Base-by-base conservation (phyloP, 768 basidiomycete species). In the Tricholoma sp. region DNA sequence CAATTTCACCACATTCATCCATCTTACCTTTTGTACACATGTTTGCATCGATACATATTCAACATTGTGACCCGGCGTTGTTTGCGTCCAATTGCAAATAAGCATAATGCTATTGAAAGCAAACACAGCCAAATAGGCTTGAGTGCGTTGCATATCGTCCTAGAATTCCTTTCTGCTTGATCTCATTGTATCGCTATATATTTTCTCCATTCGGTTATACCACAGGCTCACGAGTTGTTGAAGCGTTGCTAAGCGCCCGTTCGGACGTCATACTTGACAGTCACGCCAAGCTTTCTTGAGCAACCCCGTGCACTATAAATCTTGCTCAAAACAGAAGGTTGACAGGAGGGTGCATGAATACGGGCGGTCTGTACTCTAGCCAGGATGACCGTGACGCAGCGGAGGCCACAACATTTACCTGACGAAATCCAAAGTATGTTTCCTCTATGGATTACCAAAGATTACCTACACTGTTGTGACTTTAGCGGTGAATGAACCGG, bases 401-500 rank as follows among this genome's bases (percentile, higher is more conserved):
- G 84, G 57, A 86, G 85, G 70, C 78, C 82, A 52, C 82, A 83
- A 67, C 78, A 79, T 58, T 74, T 81, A 59, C 80, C 83, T 39
- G 85, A 86, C 64, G 84, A 86, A 71, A 80, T 85, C 59, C 77
- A 82, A 74, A 78, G 84, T 84, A 71, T 64, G 79, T 69, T 45
- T 45, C 49, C 6, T 6, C 29, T n/a, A 17, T 47, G 7, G n/a
- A 31, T 31, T n/a, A 29, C 47, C 15, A 32, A 31, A 31, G 24
- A 31, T 49, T 32, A 1, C 9, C 7, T 49, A 32, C 15, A 49
- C 9, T 6, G 15, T 49, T 31, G 15, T 37, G 50, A 17, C 34
- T 53, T 54, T 60, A 89, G 86, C 84, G 61, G 82, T 90, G 53
- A 89, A 83, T 65, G 91, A 93, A 61, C 90, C 91, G 13, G 91